These are phyloP conservation scores for Aureobasidium zeae DNA, from an alignment of 2,329 filamentous ascomycete species.

Conservation along the genomic window DNA sequence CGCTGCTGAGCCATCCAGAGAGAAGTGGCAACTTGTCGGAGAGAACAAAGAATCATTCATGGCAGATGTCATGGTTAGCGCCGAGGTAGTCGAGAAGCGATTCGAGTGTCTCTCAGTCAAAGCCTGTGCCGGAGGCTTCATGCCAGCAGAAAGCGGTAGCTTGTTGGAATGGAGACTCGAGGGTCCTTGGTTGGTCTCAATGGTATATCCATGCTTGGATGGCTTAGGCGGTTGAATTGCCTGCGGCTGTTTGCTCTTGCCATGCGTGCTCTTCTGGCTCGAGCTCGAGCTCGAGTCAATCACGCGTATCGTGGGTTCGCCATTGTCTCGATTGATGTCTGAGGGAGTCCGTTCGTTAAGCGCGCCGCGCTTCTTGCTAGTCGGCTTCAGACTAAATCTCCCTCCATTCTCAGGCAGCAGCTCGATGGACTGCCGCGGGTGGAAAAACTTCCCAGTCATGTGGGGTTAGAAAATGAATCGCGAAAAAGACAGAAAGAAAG, in stretches of 20 bases:
- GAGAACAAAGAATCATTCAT: slow-evolving; percentile 17
- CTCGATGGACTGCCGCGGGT: slow-evolving; percentile 17
- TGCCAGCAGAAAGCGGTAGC: slow-evolving; percentile 17
- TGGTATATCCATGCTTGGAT: slow-evolving; percentile 10
- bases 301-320: slow-evolving; percentile 27
- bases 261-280: slow-evolving; percentile 17
- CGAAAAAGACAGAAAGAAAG: no score
- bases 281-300: slow-evolving; percentile 20
- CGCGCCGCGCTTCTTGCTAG: slow-evolving; percentile 18
- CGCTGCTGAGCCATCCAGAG: slow-evolving; percentile 11
- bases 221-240: slow-evolving; percentile 14
- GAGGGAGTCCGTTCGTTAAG: slow-evolving; percentile 24
- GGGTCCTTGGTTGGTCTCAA: background rate
- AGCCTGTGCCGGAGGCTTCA: slow-evolving; percentile 20
- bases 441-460: slow-evolving; percentile 18
- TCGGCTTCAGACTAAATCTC: slow-evolving; percentile 14
- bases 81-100: slow-evolving; percentile 10
- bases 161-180: background rate
- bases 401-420: slow-evolving; percentile 14
- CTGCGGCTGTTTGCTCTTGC: slow-evolving; percentile 18
- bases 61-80: slow-evolving; percentile 15
- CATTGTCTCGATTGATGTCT: slow-evolving; percentile 17
- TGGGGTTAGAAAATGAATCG: slow-evolving; percentile 7
- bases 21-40: slow-evolving; percentile 16
- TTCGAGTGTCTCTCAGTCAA: slow-evolving; percentile 9